These are phyloP conservation scores for Sporothrix sp. DNA, from an alignment of 2,329 filamentous ascomycete genomes.

Conservation along the genomic window DNA sequence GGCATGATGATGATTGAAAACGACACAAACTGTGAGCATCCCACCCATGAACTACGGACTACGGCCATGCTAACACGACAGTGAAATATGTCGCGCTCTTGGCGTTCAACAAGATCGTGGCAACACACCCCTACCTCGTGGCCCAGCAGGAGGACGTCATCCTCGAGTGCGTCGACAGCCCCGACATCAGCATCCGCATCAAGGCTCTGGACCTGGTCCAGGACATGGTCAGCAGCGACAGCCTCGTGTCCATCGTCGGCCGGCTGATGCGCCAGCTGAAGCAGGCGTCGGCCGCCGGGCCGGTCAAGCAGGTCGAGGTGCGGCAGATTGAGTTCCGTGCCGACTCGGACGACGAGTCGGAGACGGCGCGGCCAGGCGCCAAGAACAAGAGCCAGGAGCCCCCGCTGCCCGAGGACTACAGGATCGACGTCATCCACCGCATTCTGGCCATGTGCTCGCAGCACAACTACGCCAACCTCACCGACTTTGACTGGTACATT, in stretches of 20 bases:
- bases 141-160: constrained; percentile 93
- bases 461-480: constrained; percentile 75
- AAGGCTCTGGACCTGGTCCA: constrained; percentile 86
- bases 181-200: constrained; percentile 90
- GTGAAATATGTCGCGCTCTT: constrained; percentile 96
- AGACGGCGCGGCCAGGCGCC: constrained; percentile 29
- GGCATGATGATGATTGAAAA: constrained; percentile 91
- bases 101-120: constrained; percentile 89
- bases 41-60: too few species aligned
- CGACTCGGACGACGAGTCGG: constrained; percentile 43
- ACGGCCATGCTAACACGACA: constrained; percentile 25
- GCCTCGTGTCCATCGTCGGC: constrained; percentile 72
- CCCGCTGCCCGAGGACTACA: constrained; percentile 77
- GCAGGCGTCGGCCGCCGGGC: constrained; percentile 44
- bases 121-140: constrained; percentile 79
- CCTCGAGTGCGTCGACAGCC: constrained; percentile 87
- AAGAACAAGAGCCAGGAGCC: constrained; percentile 34
- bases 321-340: constrained; percentile 36
- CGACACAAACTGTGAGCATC: constrained; percentile 72
- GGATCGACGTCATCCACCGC: constrained; percentile 67
- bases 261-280: constrained; percentile 81
- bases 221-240: constrained; percentile 86
- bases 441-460: constrained; percentile 84
- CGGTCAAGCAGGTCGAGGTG: constrained; percentile 28
- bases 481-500: constrained; percentile 97